Evolutionary conservation across 2,329 filamentous ascomycete species (phyloP).

Genomic region (Cytospora leucostoma): DNA sequence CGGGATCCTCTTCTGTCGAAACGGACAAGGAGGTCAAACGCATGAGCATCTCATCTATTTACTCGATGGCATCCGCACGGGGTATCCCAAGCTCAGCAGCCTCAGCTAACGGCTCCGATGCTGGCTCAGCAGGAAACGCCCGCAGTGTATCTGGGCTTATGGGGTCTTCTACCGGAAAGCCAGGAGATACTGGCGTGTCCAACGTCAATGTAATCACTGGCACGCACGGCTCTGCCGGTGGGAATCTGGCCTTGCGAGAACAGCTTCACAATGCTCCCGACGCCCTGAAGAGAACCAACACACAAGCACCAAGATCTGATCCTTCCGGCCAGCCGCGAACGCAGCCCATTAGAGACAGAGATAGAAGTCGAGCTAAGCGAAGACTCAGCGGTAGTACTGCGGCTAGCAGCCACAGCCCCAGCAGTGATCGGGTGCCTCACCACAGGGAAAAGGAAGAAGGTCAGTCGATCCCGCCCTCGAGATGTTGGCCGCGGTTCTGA

Average conservation of each 20-base stretch:
- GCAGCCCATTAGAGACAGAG: conserved; percentile 51
- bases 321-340: conserved; percentile 39
- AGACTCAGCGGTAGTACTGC: conserved; percentile 80
- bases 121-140: conserved; percentile 37
- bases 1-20: conserved; percentile 52
- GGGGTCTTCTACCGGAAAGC: conserved; percentile 47
- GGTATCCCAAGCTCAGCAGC: conserved; percentile 53
- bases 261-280: conserved; percentile 47
- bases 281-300: conserved; percentile 45
- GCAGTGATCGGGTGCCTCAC: conserved; percentile 63
- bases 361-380: conserved; percentile 67
- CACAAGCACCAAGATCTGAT: conserved; percentile 35
- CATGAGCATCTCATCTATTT: conserved; percentile 72
- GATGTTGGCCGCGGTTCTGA: conserved; percentile 34
- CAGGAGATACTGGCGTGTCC: conserved; percentile 53
- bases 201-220: conserved; percentile 55
- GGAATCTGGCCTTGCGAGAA: conserved; percentile 50
- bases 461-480: conserved; percentile 34
- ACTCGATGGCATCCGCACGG: conserved; percentile 66
- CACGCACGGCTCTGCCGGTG: conserved; percentile 45
- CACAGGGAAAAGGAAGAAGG: conserved; percentile 61
- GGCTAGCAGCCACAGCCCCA: conserved; percentile 79
- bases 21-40: conserved; percentile 60
- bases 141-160: conserved; percentile 50
- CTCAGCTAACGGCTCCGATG: conserved; percentile 57